phyloP scores from a whole-genome alignment of 441 rosid species.

The Manihot esculenta region DNA sequence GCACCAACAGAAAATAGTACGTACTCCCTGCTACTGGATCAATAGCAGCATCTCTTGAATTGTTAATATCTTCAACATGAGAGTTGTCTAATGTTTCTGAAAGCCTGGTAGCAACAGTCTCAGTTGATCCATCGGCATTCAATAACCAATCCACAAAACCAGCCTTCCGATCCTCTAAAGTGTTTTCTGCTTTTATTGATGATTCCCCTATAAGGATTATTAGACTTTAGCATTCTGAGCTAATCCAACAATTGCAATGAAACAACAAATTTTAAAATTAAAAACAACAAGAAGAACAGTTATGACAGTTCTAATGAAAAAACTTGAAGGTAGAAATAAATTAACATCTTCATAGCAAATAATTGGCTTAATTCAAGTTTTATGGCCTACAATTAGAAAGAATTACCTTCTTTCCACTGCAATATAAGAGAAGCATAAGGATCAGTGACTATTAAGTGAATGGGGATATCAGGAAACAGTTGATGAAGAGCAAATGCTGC shows the following conservation, averaged over 20 bases:
- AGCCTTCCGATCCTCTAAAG: conserved; percentile 66
- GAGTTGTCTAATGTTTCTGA: conserved; percentile 33
- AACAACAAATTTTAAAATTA: background rate
- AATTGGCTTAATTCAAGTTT: conserved; percentile 1
- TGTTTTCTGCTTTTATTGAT: conserved; percentile 43
- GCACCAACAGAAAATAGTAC: conserved; percentile 21
- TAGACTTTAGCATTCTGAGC: conserved; percentile 16
- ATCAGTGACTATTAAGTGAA: conserved; percentile 64
- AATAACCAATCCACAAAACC: conserved; percentile 75
- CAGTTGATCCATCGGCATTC: conserved; percentile 38
- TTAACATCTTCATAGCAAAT: background rate
- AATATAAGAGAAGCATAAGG: conserved; percentile 76
- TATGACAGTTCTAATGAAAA: background rate
- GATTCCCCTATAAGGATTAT: conserved; percentile 48
- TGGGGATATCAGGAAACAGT: conserved; percentile 74
- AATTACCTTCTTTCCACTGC: conserved; percentile 77
- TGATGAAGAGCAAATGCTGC: conserved; percentile 84
- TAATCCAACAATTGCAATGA: conserved; percentile 14
- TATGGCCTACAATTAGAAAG: conserved; percentile 16
- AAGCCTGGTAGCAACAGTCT: conserved; percentile 27
- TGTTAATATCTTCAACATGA: conserved; percentile 35
- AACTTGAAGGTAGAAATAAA: background rate
- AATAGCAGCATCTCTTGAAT: conserved; percentile 28
- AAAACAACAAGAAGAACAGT: background rate
- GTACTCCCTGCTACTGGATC: conserved; percentile 48